Base-by-base conservation (phyloP, 2,329 filamentous ascomycete species). In the Phialophora tarda region DNA sequence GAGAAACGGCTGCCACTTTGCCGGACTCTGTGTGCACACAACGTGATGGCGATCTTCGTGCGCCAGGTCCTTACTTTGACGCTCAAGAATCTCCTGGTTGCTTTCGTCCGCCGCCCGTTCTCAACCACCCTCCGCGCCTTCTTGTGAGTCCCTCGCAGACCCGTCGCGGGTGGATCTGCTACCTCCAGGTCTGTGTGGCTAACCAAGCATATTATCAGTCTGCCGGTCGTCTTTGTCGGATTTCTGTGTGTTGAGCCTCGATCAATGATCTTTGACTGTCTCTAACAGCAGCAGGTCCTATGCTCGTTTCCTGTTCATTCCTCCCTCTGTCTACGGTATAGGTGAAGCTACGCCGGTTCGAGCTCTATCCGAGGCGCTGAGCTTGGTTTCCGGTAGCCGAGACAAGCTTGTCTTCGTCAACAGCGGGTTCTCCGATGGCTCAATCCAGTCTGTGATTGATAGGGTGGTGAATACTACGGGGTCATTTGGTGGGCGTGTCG, bases 291-390 rank as follows among this genome's bases (percentile, higher is more conserved):
- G 79, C 71, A 84, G 85, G 55, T 81, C 81, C 61, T 94, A 90
- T 76, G 89, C 92, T 17, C 89, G 91, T 72, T 93, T 93, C 76
- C 86, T 97, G 69, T 94, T 96, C 73, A 86, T 93, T 3, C 89
- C 92, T 0, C 89, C 91, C 1, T 89, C 90, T 0, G 80, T 84
- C 2, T 96, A 85, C 73, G 93, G 93, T 53, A 88, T 97, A 70
- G 90, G 89, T 53, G 75, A 82, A 0, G 77, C 87, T 0, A 81
- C 79, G 6, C 83, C 88, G 0, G 79, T 97, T 68, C 85, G 88
- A 66, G 84, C 86, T 11, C 83, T 96, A 21, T 74, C 82, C 38
- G 80, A 90, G 68, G 91, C 88, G 1, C 82, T 96, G 34, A 75
- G 78, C 23, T 79, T 80, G 28, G 86, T 88, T 2, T 78, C 79